Conservation (phyloP, 2,329 filamentous ascomycete species). For the Coniochaeta sp. region DNA sequence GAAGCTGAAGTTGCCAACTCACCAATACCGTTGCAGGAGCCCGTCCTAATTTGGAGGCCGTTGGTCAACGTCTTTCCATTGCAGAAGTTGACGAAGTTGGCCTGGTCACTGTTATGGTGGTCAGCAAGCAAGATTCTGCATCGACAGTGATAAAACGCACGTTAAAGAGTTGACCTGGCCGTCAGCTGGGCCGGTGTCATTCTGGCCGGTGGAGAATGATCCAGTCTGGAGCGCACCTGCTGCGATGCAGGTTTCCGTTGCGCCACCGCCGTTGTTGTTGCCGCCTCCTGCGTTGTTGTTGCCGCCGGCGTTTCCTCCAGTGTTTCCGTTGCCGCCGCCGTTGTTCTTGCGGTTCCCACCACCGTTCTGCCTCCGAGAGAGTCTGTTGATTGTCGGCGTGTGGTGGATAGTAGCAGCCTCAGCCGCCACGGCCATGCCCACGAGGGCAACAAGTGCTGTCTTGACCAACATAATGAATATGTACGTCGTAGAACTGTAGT, state of each 20-base stretch:
- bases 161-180: conserved; percentile 46
- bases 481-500: conserved; percentile 5
- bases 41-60: conserved; percentile 48
- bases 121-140: too few species aligned
- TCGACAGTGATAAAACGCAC: conserved; percentile 32
- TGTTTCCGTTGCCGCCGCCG: conserved; percentile 6
- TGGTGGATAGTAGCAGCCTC: conserved; percentile 38
- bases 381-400: conserved; percentile 18
- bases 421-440: conserved; percentile 36
- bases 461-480: conserved; percentile 42
- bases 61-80: conserved; percentile 49
- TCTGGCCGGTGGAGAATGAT: conserved; percentile 41
- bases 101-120: conserved; percentile 34
- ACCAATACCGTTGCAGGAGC: conserved; percentile 60
- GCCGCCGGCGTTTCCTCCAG: conserved; percentile 12
- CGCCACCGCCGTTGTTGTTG: too few species aligned
- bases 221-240: conserved; percentile 40
- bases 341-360: conserved; percentile 9
- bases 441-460: conserved; percentile 38
- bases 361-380: conserved; percentile 33
- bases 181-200: conserved; percentile 26
- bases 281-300: conserved; percentile 17
- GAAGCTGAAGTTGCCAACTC: conserved; percentile 21
- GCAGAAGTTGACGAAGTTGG: conserved; percentile 63
- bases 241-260: conserved; percentile 29